A percentile compares a stretch with the other conserved stretches of the same genome.
Conservation (phyloP, 1,139 yeast species). For the Suhomyces wounanorum region DNA sequence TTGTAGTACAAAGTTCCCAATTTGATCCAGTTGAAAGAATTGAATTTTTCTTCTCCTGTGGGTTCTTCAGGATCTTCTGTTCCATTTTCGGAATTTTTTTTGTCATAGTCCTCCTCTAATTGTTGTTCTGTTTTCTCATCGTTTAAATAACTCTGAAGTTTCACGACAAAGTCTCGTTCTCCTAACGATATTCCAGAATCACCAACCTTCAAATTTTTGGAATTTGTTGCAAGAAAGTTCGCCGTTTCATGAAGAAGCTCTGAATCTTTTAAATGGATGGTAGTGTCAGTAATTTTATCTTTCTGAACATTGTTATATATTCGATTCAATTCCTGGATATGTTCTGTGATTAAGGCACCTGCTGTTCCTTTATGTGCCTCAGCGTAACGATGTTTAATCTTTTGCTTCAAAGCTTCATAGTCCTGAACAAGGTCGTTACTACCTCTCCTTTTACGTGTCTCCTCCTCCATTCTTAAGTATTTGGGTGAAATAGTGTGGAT, state of each 20-base stretch:
- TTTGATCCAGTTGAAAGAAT: conserved; percentile 56
- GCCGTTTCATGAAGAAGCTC: conserved; percentile 45
- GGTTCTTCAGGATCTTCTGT: conserved; percentile 14
- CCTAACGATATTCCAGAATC: conserved; percentile 52
- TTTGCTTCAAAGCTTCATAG: conserved; percentile 29
- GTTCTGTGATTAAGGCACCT: conserved; percentile 26
- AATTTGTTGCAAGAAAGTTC: conserved; percentile 49
- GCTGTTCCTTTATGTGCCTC: conserved; percentile 42
- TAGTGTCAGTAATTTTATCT: conserved; percentile 30
- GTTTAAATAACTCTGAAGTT: conserved; percentile 41
- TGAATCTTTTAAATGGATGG: conserved; percentile 37
- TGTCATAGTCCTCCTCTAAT: conserved; percentile 7
- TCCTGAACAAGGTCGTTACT: conserved; percentile 25
- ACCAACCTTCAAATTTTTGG: conserved; percentile 59
- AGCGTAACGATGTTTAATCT: conserved; percentile 24
- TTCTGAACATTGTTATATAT: conserved; percentile 33
- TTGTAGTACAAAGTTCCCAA: conserved; percentile 58
- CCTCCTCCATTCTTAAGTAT: background rate
- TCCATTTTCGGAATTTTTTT: conserved; percentile 13
- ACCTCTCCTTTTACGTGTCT: conserved; percentile 12
- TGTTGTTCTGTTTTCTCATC: conserved; percentile 20
- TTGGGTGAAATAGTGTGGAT: background rate
- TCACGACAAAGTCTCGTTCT: conserved; percentile 46
- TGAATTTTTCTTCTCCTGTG: conserved; percentile 31
- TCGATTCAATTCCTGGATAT: conserved; percentile 31